These are phyloP conservation scores for Cyanidium caldarium DNA, from an alignment of 23 red algal genomes.

Conservation along the genomic window DNA sequence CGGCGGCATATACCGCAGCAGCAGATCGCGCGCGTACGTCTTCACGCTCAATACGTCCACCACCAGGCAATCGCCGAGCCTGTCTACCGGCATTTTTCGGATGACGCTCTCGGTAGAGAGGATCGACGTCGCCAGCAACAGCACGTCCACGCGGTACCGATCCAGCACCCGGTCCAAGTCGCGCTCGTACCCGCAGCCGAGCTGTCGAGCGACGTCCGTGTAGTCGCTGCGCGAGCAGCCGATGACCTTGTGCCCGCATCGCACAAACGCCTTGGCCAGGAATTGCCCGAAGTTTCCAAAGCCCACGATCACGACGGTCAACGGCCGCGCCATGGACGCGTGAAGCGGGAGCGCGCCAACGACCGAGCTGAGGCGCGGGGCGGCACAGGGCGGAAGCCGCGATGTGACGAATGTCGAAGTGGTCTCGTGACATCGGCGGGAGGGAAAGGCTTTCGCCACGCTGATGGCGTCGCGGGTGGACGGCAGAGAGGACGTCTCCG, in stretches of 20 bases:
- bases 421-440: no score
- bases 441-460: no score
- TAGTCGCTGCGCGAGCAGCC: conserved; percentile 56
- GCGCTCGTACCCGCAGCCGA: conserved; percentile 49
- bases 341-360: no score
- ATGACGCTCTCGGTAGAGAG: conserved; percentile 59
- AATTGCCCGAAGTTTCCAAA: conserved; percentile 99
- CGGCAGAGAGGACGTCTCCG: no score
- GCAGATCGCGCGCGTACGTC: conserved; percentile 48
- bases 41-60: conserved; percentile 95
- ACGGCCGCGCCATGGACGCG: background rate
- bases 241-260: conserved; percentile 63
- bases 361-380: no score
- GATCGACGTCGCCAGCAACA: conserved; percentile 79
- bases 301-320: conserved; percentile 71
- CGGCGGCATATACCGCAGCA: conserved; percentile 34
- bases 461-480: no score
- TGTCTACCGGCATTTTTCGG: conserved; percentile 40
- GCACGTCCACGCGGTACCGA: conserved; percentile 26
- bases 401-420: no score
- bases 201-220: conserved; percentile 25
- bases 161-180: conserved; percentile 27
- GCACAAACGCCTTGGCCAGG: conserved; percentile 51
- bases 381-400: no score
- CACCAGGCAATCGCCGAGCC: conserved; percentile 42